Evolutionary conservation across 495 filamentous ascomycete species (phyloP).

Genomic region (Xylaria intraflava): DNA sequence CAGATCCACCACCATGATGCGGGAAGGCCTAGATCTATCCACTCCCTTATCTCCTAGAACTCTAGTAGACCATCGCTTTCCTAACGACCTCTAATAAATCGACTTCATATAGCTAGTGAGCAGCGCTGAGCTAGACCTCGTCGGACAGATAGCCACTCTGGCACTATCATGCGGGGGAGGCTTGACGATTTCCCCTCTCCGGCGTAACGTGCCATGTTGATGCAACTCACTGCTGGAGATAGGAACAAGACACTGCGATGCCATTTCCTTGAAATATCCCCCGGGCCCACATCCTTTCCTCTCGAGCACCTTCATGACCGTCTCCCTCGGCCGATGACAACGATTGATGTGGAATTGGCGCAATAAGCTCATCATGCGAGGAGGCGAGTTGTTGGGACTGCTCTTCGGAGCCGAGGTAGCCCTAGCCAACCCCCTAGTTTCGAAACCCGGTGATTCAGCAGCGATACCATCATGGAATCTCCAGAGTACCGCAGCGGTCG

Average conservation of each 20-base stretch:
- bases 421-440: constrained; percentile 18
- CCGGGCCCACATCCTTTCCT: background rate
- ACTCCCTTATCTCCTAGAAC: background rate
- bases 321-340: background rate
- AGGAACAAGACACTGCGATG: background rate
- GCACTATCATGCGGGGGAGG: background rate
- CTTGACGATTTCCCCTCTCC: background rate
- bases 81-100: background rate
- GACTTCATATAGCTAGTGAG: background rate
- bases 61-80: background rate
- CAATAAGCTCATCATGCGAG: constrained; percentile 14
- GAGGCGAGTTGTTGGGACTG: constrained; percentile 13
- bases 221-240: background rate
- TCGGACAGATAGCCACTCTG: background rate
- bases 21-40: constrained; percentile 8
- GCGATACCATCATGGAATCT: constrained; percentile 52
- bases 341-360: background rate
- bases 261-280: background rate
- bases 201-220: constrained; percentile 7
- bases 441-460: constrained; percentile 33
- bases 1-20: background rate
- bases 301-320: background rate
- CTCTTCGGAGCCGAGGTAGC: constrained; percentile 12
- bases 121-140: background rate
- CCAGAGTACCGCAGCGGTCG: constrained; percentile 38